Evolutionary conservation across 1,284 basidiomycete genomes (phyloP).

Genomic region (Taiwanofungus camphoratus): DNA sequence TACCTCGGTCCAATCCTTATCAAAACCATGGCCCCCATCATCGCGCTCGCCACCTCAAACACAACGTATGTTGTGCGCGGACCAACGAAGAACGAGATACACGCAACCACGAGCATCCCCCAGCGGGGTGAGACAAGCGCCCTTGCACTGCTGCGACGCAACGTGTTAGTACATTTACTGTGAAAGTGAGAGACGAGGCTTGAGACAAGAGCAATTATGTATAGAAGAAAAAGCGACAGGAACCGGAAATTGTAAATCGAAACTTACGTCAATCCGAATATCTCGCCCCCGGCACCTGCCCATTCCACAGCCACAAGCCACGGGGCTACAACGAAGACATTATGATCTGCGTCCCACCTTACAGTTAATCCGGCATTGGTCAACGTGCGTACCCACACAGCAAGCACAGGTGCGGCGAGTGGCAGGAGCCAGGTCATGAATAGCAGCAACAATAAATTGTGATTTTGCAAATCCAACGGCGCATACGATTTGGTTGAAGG

Average conservation of each 20-base stretch:
- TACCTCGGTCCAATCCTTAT: slow-evolving; percentile 19
- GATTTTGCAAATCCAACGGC: slow-evolving; percentile 29
- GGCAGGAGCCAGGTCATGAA: slow-evolving; percentile 85
- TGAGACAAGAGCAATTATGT: too few species aligned
- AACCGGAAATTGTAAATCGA: too few species aligned
- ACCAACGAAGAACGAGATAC: slow-evolving; percentile 51
- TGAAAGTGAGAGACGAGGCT: neutral
- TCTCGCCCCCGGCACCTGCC: slow-evolving; percentile 15
- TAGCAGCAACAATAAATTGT: slow-evolving; percentile 60
- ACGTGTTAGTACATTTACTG: slow-evolving; percentile 8
- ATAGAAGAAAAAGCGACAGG: too few species aligned
- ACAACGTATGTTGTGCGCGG: slow-evolving; percentile 55
- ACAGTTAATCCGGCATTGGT: slow-evolving; percentile 67
- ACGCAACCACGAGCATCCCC: slow-evolving; percentile 40
- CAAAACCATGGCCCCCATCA: slow-evolving; percentile 20
- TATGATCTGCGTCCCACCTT: slow-evolving; percentile 76
- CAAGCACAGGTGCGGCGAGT: slow-evolving; percentile 72
- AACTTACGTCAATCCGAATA: slow-evolving; percentile 11
- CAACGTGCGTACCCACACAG: slow-evolving; percentile 87
- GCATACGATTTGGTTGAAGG: neutral
- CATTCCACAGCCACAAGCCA: slow-evolving; percentile 64
- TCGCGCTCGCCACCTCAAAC: slow-evolving; percentile 40
- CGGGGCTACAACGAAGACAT: slow-evolving; percentile 60
- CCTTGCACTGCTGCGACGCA: neutral
- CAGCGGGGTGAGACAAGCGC: slow-evolving; percentile 15